Percentiles rank a stretch among this genome's conserved stretches.
These are phyloP conservation scores for Hyphodiscus sp. DNA, from an alignment of 2,329 filamentous ascomycete species.

Conservation along the genomic window DNA sequence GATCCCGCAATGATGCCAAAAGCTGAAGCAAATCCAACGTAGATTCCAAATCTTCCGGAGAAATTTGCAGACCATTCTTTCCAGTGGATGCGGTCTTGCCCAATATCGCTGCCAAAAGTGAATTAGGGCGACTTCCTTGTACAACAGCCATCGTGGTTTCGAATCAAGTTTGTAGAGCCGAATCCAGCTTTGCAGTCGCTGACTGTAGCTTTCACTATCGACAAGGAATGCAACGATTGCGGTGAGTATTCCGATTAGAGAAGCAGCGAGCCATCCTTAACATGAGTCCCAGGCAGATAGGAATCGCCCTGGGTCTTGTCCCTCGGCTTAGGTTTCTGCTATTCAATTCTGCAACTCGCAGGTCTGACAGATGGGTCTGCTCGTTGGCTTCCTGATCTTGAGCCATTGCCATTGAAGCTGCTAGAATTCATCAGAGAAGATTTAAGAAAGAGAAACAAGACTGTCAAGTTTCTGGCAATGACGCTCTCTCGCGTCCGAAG, in stretches of 20 bases:
- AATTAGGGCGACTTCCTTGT: slow-evolving; percentile 17
- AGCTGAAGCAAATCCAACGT: slow-evolving; percentile 40
- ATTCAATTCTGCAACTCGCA: slow-evolving; percentile 6
- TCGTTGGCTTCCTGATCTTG: slow-evolving; percentile 21
- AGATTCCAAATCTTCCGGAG: slow-evolving; percentile 38
- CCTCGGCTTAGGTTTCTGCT: background rate
- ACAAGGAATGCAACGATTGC: slow-evolving; percentile 50
- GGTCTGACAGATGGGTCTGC: slow-evolving; percentile 16
- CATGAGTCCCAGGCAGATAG: slow-evolving; percentile 38
- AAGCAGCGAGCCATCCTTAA: slow-evolving; percentile 50
- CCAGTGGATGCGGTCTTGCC: slow-evolving; percentile 25
- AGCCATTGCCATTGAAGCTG: slow-evolving; percentile 9
- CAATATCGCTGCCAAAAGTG: slow-evolving; percentile 10
- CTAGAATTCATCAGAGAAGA: background rate
- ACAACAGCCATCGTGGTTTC: slow-evolving; percentile 46
- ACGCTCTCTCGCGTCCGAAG: background rate
- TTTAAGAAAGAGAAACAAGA: slow-evolving; percentile 1
- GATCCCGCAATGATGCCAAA: slow-evolving; percentile 44
- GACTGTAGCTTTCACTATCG: slow-evolving; percentile 48
- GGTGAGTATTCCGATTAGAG: slow-evolving; percentile 47
- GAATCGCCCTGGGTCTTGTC: slow-evolving; percentile 8
- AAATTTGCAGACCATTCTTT: slow-evolving; percentile 29
- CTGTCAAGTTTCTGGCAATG: background rate
- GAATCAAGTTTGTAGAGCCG: slow-evolving; percentile 39
- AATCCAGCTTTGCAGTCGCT: slow-evolving; percentile 53